Evolutionary conservation across 2,329 filamentous ascomycete genomes (phyloP).

Genomic region (Paraphoma chrysanthemicola): DNA sequence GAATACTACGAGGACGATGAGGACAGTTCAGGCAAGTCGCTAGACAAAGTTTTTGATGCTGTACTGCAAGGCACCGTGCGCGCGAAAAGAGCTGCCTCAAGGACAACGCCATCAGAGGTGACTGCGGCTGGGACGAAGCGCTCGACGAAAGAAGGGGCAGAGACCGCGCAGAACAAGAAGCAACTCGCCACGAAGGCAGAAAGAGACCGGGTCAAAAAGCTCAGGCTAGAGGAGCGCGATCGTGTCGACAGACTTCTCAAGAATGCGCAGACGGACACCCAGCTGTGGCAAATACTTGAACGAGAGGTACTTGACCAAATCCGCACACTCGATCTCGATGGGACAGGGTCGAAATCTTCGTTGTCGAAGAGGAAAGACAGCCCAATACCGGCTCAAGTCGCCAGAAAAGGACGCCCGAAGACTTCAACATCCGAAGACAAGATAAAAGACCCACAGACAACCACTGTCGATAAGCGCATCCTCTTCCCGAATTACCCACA

Average conservation of each 20-base stretch:
- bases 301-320: slow-evolving; percentile 70
- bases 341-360: background rate
- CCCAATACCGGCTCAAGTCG: no score
- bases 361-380: background rate
- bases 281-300: slow-evolving; percentile 72
- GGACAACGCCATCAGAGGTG: background rate
- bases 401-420: background rate
- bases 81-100: slow-evolving; percentile 9
- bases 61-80: slow-evolving; percentile 25
- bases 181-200: slow-evolving; percentile 2
- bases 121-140: background rate
- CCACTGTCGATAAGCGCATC: slow-evolving; percentile 55
- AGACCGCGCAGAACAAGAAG: slow-evolving; percentile 12
- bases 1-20: slow-evolving; percentile 43
- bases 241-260: slow-evolving; percentile 64
- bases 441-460: background rate
- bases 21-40: slow-evolving; percentile 15
- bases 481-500: slow-evolving; percentile 71
- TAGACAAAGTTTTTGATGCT: slow-evolving; percentile 43
- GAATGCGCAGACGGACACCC: slow-evolving; percentile 64
- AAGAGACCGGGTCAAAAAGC: slow-evolving; percentile 11
- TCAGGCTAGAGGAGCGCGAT: slow-evolving; percentile 51
- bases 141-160: background rate
- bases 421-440: background rate
- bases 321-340: slow-evolving; percentile 61